A percentile compares a stretch with the other conserved stretches of the same genome.
These are phyloP conservation scores for Dendrobium catenatum DNA, from an alignment of 106 monocot species.

Conservation along the genomic window DNA sequence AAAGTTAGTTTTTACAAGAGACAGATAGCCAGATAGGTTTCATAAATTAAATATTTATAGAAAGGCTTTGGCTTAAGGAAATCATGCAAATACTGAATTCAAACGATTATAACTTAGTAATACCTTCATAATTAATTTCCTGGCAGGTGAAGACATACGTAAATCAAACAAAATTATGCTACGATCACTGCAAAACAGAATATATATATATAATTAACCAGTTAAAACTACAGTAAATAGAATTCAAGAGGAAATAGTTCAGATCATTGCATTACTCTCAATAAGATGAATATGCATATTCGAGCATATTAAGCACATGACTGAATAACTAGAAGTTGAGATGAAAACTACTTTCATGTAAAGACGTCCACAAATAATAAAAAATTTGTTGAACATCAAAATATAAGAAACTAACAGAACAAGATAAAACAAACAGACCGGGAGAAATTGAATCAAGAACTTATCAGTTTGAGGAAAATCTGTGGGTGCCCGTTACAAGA, in stretches of 20 bases:
- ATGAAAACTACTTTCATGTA: not conserved
- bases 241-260: not conserved
- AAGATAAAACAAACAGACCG: not conserved
- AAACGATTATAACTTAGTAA: not conserved
- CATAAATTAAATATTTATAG: not conserved
- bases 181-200: conserved; percentile 67
- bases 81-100: not conserved
- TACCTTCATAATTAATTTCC: conserved; percentile 93
- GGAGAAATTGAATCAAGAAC: not conserved
- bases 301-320: not conserved
- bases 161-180: conserved; percentile 86
- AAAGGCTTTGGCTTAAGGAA: conserved; percentile 2
- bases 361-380: not conserved
- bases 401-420: not conserved
- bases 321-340: not conserved
- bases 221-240: not conserved
- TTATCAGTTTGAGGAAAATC: not conserved
- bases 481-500: not conserved
- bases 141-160: conserved; percentile 85
- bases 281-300: not conserved
- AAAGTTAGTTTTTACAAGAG: not conserved
- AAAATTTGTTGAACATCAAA: not conserved
- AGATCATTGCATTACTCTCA: not conserved
- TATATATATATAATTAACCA: not conserved
- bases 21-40: not conserved